Base-by-base conservation (phyloP, 176 grass and related monocot genomes). In the Zoysia japonica region DNA sequence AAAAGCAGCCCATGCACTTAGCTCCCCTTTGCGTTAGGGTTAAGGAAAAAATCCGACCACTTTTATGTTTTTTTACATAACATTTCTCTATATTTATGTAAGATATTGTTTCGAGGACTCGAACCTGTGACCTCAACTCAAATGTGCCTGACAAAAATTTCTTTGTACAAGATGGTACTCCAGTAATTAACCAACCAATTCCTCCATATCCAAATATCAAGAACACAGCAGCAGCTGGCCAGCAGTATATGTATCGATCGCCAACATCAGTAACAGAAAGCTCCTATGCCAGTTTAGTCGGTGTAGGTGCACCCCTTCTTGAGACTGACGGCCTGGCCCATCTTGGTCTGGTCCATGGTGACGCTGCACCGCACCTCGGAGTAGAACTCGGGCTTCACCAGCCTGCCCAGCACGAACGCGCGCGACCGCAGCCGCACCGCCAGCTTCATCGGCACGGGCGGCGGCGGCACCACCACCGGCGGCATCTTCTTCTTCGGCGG, bases 321-420 rank as follows among this genome's bases (percentile, higher is more conserved):
- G 81, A 99, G 90, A 49, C 82, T 71, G 55, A 95, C 68, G 15
- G 75, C 5, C 42, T 76, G 89, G 78, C 85, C 84, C 60, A 99
- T 49, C 79, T 86, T 95, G 73, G 83, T 70, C 70, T 78, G 78
- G 80, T 89, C 96, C 72, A 99, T 54, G 9, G 39, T 44, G 63
- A 99, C 47, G 10, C 12, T 84, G 86, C 96, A 99, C 3, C 57
- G 71, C 0, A 91, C n/a, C 74, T 74, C 78, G 88, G 46, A 89
- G 80, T 86, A 77, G 90, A 99, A 99, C 75, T 87, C 95, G 69
- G 96, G 92, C 79, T 88, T 81, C 16, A 99, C 96, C 76, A 99
- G 82, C 76, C 77, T 87, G 3, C 96, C 96, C 75, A 99, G 84
- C 70, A 99, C 96, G 68, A 87, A 84, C 1, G 96, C 96, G 19